Conservation (phyloP, 1,284 basidiomycete species). For the Cryptococcus depauperatus region DNA sequence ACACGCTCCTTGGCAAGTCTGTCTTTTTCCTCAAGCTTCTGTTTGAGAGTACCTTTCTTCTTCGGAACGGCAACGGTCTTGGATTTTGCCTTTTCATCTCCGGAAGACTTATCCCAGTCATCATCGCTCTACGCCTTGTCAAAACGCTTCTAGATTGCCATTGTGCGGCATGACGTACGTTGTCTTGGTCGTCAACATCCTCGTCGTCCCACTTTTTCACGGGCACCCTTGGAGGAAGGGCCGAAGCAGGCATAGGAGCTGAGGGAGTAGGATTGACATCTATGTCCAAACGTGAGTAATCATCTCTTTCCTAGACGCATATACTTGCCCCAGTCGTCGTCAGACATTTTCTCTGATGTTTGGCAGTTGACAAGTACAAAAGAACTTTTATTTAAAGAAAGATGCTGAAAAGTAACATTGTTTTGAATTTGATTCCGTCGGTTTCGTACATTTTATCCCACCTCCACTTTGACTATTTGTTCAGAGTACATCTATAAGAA, state of each 20-base stretch:
- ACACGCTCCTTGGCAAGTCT: conserved; percentile 49
- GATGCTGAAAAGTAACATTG: background rate
- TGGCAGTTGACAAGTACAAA: background rate
- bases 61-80: conserved; percentile 63
- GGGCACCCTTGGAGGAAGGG: conserved; percentile 45
- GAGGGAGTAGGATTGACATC: conserved; percentile 50
- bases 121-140: conserved; percentile 51
- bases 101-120: conserved; percentile 88
- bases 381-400: too few species aligned
- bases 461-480: too few species aligned
- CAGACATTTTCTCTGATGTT: conserved; percentile 23
- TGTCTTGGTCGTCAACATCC: conserved; percentile 63
- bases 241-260: conserved; percentile 43
- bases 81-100: conserved; percentile 61
- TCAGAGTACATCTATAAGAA: too few species aligned
- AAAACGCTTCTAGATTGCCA: background rate
- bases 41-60: conserved; percentile 84
- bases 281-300: conserved; percentile 9
- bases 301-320: background rate
- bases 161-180: background rate
- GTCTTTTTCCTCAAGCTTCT: conserved; percentile 78
- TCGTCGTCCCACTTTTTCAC: conserved; percentile 66
- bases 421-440: conserved; percentile 6
- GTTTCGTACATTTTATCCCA: conserved; percentile 12
- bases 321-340: conserved; percentile 40